Base-by-base conservation (phyloP, 129 eudicot genomes). In the Chrysanthemum lavandulifolium region DNA sequence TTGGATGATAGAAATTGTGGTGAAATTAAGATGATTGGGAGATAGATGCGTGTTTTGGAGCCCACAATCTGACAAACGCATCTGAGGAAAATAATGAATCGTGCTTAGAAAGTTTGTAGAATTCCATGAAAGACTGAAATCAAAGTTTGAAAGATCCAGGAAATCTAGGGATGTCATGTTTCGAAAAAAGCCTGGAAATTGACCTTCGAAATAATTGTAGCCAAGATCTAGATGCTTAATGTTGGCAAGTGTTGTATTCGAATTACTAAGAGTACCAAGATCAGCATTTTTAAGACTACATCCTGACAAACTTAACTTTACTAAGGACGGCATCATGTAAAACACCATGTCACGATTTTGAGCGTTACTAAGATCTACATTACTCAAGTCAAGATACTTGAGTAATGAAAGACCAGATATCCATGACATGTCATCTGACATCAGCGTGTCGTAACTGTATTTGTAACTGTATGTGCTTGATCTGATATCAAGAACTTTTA, bases 401-500 rank as follows among this genome's bases (percentile, higher is more conserved):
- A 36, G 33, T 9, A 13, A 59, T 10, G 27, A 58, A 15, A 58
- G 64, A n/a, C 64, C 61, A 14, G 21, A 14, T 13, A 15, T 56
- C 61, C 67, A 52, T 0, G 62, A 4, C 33, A 72, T 33, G 15
- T 73, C 40, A 9, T 55, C 50, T 5, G 19, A 19, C 21, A 19
- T 19, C 21, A 19, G 21, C 21, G 0, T 19, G 21, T 19, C 0
- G 21, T 19, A 19, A 16, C 2, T 1, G 47, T 51, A 2, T 31
- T 19, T 19, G 21, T 19, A 19, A 16, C 2, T 1, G 47, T 51
- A 2, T 31, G 10, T 29, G 10, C 36, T 23, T 23, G 25, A 23
- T 23, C 25, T 1, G 25, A 78, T 61, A 72, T 78, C 78, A n/a
- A 23, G 25, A 23, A 23, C 25, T 23, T 23, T 23, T 23, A 23